These are phyloP conservation scores for Cetraspora pellucida DNA, from an alignment of 192 early-diverging fungal species.

Conservation along the genomic window DNA sequence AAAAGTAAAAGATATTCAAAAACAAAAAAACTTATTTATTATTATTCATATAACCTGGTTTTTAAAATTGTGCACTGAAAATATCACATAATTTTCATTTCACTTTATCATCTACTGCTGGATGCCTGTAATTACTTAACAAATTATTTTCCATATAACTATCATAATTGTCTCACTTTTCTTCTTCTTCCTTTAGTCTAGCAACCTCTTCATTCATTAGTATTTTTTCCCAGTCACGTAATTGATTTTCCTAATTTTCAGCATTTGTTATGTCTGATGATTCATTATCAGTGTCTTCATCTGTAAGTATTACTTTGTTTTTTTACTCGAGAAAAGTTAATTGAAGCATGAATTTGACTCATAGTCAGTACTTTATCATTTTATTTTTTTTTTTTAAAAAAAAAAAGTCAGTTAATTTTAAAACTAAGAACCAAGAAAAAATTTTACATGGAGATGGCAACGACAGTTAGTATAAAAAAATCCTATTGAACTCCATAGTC, in stretches of 20 bases:
- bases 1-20: too few relatives aligned
- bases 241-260: neutral
- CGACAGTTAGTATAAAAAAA: neutral
- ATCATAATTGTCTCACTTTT: neutral
- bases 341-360: too few relatives aligned
- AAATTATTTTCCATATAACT: neutral
- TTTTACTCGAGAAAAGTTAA: too few relatives aligned
- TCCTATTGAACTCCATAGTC: neutral
- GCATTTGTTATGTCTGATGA: neutral
- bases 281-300: neutral
- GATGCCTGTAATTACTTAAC: constrained; percentile 5
- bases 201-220: neutral
- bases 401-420: neutral
- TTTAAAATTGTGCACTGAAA: neutral
- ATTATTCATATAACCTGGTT: too few relatives aligned
- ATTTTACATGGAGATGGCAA: neutral
- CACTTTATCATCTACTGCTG: neutral
- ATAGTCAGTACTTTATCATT: too few relatives aligned
- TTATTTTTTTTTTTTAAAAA: neutral
- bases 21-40: too few relatives aligned
- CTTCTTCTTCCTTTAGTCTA: neutral
- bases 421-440: neutral
- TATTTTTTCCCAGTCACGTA: constrained; percentile 3
- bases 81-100: constrained; percentile 2
- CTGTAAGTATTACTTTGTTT: too few relatives aligned